Base-by-base conservation (phyloP, 768 basidiomycete species). In the Floccularia luteovirens region DNA sequence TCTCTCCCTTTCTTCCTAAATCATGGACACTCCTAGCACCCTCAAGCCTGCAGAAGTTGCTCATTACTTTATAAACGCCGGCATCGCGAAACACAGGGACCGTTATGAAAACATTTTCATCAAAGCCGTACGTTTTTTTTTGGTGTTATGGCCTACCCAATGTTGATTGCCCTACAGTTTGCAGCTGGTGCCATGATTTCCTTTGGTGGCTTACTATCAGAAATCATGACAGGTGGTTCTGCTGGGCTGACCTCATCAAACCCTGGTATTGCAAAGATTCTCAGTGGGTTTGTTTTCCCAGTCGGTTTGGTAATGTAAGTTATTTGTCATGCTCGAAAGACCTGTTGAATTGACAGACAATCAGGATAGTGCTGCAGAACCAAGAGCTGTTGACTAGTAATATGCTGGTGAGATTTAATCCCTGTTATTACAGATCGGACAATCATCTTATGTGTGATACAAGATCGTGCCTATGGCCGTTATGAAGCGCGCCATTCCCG, bases 261-360 rank as follows among this genome's bases (percentile, higher is more conserved):
- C 43, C 83, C 82, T 1, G 83, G 83, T 14, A 59, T 86, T 7
- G 76, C 82, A 32, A 84, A 79, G 52, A 46, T 82, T 22, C 56
- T 86, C 2, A 70, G 70, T 13, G 82, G 78, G 12, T 73, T 83
- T 34, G 77, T 86, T 19, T 86, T 86, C 55, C 83, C 83, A 6
- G 79, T 82, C 2, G 83, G 83, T 52, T 74, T 86, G 63, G 77
- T 81, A 40, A 86, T 86, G 83, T 85, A 49, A 44, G 67, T 44
- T 14, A 28, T 28, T 8, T 28, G 14, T 28, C n/a, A n/a, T 28
- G 27, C 27, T 8, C 10, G 14, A 14, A 6, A 31, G 6, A 31
- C 31, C 11, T 17, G 6, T 6, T 20, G 11, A 19, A 21, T 39
- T 43, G 24, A 28, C 19, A 28, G 19, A 12, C 8, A 16, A 19